These are phyloP conservation scores for Carex scoparia DNA, from an alignment of 176 grass and related monocot species.

Conservation along the genomic window DNA sequence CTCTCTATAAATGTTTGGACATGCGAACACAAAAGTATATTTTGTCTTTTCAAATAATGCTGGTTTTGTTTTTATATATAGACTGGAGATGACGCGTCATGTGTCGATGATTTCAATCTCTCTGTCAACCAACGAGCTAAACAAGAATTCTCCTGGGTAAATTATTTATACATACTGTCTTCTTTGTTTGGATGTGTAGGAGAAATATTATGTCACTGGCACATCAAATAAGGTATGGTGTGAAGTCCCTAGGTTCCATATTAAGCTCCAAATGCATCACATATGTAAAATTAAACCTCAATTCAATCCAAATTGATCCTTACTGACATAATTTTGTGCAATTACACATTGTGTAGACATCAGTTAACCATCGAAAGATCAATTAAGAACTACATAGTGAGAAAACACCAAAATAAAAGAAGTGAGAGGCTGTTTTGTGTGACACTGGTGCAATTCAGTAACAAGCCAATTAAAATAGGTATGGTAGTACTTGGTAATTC, in stretches of 20 bases:
- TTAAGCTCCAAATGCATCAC: not conserved
- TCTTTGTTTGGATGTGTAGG: not conserved
- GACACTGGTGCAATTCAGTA: not conserved
- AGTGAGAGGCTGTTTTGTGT: not conserved
- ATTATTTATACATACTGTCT: not conserved
- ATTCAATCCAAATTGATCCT: not conserved
- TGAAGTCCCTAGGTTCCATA: not conserved
- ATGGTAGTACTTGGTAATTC: not conserved
- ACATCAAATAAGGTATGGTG: not conserved
- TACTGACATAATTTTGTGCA: not conserved
- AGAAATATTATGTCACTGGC: not conserved
- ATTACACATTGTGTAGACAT: not conserved
- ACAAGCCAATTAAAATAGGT: not conserved
- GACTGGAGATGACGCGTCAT: conserved; percentile 79
- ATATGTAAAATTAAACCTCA: not conserved
- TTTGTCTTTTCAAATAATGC: not conserved
- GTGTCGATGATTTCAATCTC: conserved; percentile 95
- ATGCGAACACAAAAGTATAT: not conserved
- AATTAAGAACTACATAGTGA: not conserved
- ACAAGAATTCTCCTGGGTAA: conserved; percentile 75
- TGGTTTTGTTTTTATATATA: conserved; percentile 31
- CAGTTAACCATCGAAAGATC: not conserved
- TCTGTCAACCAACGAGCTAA: conserved; percentile 61
- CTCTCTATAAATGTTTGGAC: conserved; percentile 3
- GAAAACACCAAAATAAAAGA: not conserved